Conservation (phyloP, 169 alveolate genomes). For the Amoebophrya sp. region DNA sequence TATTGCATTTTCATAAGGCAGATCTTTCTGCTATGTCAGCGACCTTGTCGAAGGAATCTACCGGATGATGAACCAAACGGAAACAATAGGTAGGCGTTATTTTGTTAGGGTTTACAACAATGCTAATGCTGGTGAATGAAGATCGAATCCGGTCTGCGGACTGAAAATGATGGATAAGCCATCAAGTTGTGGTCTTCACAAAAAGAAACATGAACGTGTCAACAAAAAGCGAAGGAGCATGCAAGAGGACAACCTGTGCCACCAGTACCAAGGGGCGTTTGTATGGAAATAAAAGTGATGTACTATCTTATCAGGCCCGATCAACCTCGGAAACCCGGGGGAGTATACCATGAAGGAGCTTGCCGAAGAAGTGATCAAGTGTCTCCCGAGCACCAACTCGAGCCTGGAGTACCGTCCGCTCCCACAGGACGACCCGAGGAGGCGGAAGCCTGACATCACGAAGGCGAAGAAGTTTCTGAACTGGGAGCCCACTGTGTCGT, state of each 20-base stretch:
- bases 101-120: too few species aligned
- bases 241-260: too few species aligned
- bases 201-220: too few species aligned
- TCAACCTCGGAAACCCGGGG: slow-evolving; percentile 60
- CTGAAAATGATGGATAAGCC: too few species aligned
- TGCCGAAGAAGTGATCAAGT: slow-evolving; percentile 34
- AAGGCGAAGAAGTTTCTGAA: slow-evolving; percentile 49
- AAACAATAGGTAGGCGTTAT: background rate
- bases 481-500: slow-evolving; percentile 55
- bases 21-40: slow-evolving; percentile 59
- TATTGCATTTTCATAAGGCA: too few species aligned
- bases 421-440: slow-evolving; percentile 59
- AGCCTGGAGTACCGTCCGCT: slow-evolving; percentile 39
- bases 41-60: slow-evolving; percentile 59
- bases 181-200: too few species aligned
- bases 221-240: too few species aligned
- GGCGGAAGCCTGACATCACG: slow-evolving; percentile 57
- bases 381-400: background rate
- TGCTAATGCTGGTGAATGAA: too few species aligned
- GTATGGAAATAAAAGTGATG: too few species aligned
- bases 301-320: slow-evolving; percentile 53
- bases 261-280: too few species aligned
- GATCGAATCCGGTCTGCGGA: too few species aligned
- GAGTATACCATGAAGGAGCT: slow-evolving; percentile 57
- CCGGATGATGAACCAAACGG: slow-evolving; percentile 52